phyloP scores from a whole-genome alignment of 768 basidiomycete species.

The Hemileccinum impolitum region DNA sequence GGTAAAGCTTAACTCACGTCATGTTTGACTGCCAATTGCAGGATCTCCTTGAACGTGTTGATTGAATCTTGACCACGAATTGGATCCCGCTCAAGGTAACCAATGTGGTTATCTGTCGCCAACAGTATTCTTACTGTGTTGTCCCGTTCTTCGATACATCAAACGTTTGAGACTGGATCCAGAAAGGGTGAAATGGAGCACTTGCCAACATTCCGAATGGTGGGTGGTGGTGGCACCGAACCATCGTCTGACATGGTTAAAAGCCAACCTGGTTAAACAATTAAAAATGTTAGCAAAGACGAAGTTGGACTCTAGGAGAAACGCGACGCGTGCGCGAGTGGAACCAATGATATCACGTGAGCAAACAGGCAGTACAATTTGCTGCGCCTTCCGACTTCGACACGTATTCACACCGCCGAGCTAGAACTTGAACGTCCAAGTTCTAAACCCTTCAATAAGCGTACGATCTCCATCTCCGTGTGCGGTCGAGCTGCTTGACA shows the following conservation, averaged over 20 bases:
- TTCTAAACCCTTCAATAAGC: background rate
- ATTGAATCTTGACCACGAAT: conserved; percentile 93
- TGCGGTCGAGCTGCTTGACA: background rate
- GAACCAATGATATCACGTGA: conserved; percentile 18
- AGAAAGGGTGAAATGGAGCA: conserved; percentile 6
- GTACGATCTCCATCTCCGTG: background rate
- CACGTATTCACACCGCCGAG: background rate
- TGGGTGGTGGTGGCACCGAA: conserved; percentile 31
- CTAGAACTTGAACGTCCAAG: background rate
- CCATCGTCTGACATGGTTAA: conserved; percentile 26
- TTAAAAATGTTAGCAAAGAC: background rate
- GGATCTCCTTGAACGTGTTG: conserved; percentile 90
- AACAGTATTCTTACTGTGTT: conserved; percentile 81
- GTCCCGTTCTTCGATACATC: conserved; percentile 42
- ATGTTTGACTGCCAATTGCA: conserved; percentile 85
- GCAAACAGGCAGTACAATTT: background rate
- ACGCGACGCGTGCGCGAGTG: conserved; percentile 11
- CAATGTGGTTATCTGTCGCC: conserved; percentile 95
- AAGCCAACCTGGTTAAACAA: background rate
- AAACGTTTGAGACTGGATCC: conserved; percentile 1
- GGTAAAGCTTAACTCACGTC: conserved; percentile 53
- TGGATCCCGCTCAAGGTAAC: conserved; percentile 92
- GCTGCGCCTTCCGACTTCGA: conserved; percentile 8
- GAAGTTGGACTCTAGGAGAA: background rate
- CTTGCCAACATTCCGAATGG: conserved; percentile 40